phyloP scores from a whole-genome alignment of 768 basidiomycete species.

The Rhodotorula sphaerocarpa region DNA sequence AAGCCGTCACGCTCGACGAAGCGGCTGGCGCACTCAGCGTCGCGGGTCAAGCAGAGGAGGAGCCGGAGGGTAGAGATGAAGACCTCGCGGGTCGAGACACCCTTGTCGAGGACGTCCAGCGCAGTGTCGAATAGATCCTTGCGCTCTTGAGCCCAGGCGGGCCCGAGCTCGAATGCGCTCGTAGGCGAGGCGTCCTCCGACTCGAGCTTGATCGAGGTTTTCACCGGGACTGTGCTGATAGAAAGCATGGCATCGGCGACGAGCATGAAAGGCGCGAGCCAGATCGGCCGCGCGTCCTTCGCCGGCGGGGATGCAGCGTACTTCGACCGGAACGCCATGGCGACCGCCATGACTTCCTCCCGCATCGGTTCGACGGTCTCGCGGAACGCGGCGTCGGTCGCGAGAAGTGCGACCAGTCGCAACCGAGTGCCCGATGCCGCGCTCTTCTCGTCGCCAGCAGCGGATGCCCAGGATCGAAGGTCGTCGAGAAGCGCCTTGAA shows the following conservation, averaged over 20 bases:
- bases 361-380: conserved; percentile 30
- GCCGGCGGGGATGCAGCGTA: conserved; percentile 17
- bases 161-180: conserved; percentile 51
- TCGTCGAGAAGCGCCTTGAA: conserved; percentile 68
- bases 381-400: conserved; percentile 59
- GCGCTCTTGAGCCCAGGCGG: conserved; percentile 57
- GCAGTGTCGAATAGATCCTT: conserved; percentile 66
- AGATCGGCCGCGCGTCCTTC: conserved; percentile 57
- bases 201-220: conserved; percentile 61
- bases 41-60: conserved; percentile 73
- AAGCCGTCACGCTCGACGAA: conserved; percentile 65
- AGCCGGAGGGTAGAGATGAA: conserved; percentile 71
- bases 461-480: conserved; percentile 47
- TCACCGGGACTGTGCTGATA: conserved; percentile 62
- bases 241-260: conserved; percentile 76
- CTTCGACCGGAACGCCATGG: conserved; percentile 18
- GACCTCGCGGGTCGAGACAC: conserved; percentile 66
- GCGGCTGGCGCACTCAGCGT: conserved; percentile 56
- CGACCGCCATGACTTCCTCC: conserved; percentile 33
- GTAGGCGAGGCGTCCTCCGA: conserved; percentile 48
- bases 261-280: conserved; percentile 78
- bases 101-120: conserved; percentile 58
- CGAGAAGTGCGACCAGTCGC: conserved; percentile 72
- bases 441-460: conserved; percentile 36
- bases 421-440: conserved; percentile 71